A percentile compares a stretch with the other conserved stretches of the same genome.
Evolutionary conservation across 805 yeast species (phyloP).

Genomic region (Candida chauliodis): DNA sequence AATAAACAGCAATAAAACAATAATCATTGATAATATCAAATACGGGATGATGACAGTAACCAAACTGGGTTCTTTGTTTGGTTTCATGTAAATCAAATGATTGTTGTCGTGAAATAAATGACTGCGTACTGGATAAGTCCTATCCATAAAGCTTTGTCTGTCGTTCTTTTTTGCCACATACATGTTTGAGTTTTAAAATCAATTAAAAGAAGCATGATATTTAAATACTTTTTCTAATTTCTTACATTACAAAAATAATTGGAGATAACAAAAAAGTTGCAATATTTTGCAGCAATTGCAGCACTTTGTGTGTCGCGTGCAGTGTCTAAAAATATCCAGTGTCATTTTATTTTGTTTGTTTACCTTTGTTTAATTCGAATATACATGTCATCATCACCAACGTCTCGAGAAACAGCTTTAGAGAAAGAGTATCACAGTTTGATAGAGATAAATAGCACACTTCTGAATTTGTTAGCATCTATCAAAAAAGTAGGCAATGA

Average conservation of each 20-base stretch:
- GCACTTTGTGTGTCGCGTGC: neutral
- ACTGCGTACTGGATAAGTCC: slow-evolving; percentile 3
- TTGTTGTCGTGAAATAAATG: slow-evolving; percentile 4
- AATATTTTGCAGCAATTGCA: neutral
- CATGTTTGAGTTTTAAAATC: no score
- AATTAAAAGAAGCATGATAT: no score
- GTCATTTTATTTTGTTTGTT: neutral
- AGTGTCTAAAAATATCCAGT: neutral
- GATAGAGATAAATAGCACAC: slow-evolving; percentile 1
- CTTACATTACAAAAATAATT: no score
- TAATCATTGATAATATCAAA: slow-evolving; percentile 1
- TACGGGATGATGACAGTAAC: neutral
- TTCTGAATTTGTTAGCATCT: neutral
- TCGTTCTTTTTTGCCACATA: neutral
- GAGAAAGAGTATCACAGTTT: slow-evolving; percentile 1
- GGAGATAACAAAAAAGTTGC: no score
- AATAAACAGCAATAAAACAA: neutral
- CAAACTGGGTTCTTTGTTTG: neutral
- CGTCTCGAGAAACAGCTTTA: slow-evolving; percentile 1
- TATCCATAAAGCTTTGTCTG: neutral
- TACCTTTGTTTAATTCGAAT: no score
- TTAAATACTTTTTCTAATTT: no score
- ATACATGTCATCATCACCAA: slow-evolving; percentile 1
- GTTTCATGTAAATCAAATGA: neutral
- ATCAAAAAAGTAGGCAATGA: slow-evolving; percentile 3